Evolutionary conservation across 345 rosid genomes (phyloP).

Genomic region (Citrus sinensis): DNA sequence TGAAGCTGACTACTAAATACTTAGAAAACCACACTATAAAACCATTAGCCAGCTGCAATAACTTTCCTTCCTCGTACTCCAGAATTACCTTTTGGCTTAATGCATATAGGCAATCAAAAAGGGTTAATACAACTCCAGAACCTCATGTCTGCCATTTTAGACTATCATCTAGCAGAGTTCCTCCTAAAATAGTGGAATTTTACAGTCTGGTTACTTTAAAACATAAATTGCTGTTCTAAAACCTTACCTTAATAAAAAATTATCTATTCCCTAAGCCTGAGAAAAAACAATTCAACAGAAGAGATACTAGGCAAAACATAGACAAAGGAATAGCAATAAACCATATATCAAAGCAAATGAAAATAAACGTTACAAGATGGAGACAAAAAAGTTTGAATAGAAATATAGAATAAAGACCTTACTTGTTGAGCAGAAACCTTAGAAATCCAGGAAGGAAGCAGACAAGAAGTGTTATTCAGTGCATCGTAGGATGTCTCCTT

Average conservation of each 20-base stretch:
- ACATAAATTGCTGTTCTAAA: not conserved
- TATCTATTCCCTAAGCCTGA: not conserved
- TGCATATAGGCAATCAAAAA: not conserved
- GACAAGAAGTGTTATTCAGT: slow-evolving; percentile 87
- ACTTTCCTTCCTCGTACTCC: not conserved
- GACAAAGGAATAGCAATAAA: not conserved
- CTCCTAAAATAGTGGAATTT: not conserved
- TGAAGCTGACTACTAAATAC: not conserved
- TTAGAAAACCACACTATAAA: not conserved
- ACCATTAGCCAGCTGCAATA: not conserved
- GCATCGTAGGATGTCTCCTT: slow-evolving; percentile 97
- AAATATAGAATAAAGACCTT: slow-evolving; percentile 24
- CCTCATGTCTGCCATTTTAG: not conserved
- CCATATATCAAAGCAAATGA: not conserved
- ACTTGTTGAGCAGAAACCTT: slow-evolving; percentile 95
- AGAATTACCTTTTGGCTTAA: not conserved
- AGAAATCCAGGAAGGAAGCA: slow-evolving; percentile 95
- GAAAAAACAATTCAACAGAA: not conserved
- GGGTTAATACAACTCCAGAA: not conserved
- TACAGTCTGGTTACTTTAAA: not conserved
- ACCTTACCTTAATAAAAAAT: not conserved
- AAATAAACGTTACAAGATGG: not conserved
- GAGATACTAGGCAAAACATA: not conserved
- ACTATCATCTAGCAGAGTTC: not conserved
- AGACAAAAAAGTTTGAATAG: slow-evolving; percentile 9